phyloP scores from a whole-genome alignment of 805 yeast genomes.

The Saccharomycopsis javanensis region DNA sequence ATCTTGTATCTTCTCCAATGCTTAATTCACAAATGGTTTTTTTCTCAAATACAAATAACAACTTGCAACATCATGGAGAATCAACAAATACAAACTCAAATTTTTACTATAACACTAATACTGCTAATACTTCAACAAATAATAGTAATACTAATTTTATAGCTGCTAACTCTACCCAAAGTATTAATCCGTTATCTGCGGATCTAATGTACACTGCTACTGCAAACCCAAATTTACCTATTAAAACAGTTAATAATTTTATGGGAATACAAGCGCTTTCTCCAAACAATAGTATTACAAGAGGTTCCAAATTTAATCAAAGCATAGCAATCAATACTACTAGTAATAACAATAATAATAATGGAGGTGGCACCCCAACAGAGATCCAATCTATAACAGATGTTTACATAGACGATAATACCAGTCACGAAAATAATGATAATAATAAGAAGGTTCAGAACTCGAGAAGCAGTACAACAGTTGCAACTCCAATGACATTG shows the following conservation, averaged over 20 bases:
- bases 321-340: background rate
- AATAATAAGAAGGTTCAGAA: background rate
- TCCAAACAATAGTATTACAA: background rate
- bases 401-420: background rate
- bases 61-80: background rate
- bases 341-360: background rate
- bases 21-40: background rate
- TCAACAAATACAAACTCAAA: background rate
- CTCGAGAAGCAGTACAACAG: background rate
- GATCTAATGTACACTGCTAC: background rate
- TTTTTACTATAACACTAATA: background rate
- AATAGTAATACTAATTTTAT: background rate
- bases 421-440: background rate
- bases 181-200: background rate
- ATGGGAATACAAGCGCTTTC: background rate
- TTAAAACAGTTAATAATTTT: background rate
- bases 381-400: background rate
- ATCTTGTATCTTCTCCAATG: background rate
- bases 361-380: too few relatives aligned
- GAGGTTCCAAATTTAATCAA: background rate
- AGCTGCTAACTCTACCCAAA: background rate
- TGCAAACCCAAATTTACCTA: background rate
- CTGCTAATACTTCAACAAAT: background rate
- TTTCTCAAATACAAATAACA: background rate
- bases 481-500: background rate